Evolutionary conservation across 257 asterid genomes (phyloP), one percentile per base, ranked within the genome.

Genomic region (Nicotiana tomentosiformis): DNA sequence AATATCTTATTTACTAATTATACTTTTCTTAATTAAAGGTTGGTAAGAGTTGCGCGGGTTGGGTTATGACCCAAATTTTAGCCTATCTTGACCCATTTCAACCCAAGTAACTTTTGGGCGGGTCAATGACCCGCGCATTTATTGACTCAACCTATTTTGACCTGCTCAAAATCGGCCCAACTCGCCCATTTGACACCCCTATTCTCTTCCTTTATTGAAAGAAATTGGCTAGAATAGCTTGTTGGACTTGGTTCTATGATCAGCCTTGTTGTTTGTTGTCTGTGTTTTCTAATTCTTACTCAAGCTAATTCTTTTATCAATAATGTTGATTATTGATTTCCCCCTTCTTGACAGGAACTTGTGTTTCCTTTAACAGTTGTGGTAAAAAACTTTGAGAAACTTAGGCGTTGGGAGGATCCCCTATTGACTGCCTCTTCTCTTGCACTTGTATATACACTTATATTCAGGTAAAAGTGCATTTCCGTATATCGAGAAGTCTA

Each of bases 391-490:
- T 90, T 94, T 26, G 97, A 96, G 80, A 84, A 91, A 78, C 91
- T 96, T 17, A 88, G 98, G 87, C 87, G 88, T 49, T 96, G 99
- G 99, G 98, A 96, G 10, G 97, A 96, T 82, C 99, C 99, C 46
- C 87, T 85, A 10, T 91, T 91, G 70, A 96, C 99, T 4, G 91
- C 97, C 66, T 87, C 99, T 43, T 94, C 93, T 88, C 95, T 96
- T 77, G 97, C 85, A 78, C 86, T 93, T 65, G 51, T 83, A 30
- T 92, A 93, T 83, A 90, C 97, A 2, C 87, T 94, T 61, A 90
- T 93, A 86, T 91, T 92, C 93, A 92, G 99, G 99, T 93, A 89
- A 80, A 32, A 77, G 76, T 61, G 17, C 35, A 32, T 80, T 69
- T 61, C 78, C 67, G 51, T 53, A 61, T 23, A 53, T 39, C 55